Base-by-base conservation (phyloP, 768 basidiomycete species). In the Amanita pseudoporphyria region DNA sequence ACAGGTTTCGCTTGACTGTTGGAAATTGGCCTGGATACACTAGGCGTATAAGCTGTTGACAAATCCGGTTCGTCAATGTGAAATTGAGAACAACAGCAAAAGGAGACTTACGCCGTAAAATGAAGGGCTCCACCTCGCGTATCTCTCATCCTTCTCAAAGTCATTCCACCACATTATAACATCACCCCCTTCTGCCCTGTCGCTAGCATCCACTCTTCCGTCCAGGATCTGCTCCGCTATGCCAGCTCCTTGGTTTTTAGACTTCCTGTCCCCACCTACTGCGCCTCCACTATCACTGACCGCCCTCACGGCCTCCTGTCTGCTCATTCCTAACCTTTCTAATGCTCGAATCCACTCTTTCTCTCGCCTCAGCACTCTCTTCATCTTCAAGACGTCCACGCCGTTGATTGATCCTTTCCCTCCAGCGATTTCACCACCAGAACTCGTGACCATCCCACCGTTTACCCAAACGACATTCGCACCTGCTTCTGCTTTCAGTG, bases 101-200 rank as follows among this genome's bases (percentile, higher is more conserved):
- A 21, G 13, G 16, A 31, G 35, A 64, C 75, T 35, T 56, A 83
- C 83, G 30, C 60, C 57, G 51, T 69, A 69, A 30, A 84, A 58
- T 14, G 77, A 77, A 6, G 77, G 59, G 26, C 62, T 68, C 73
- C 76, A 83, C 18, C 62, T 59, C 5, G 70, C 65, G 52, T 84
- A 84, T 46, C 78, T 71, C 35, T 67, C 70, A 64, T 98, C 96
- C 54, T 79, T 86, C 67, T 89, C 84, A 16, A 98, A 65, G 60
- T 99, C 83, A 63, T 98, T 99, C 84, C 85, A 87, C 79, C 88
- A 98, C 1, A 82, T 60, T 33, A 94, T 74, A 3, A 86, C 72
- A 31, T 67, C 72, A 0, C 84, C 90, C 1, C 77, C 89, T 61
- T 99, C 96, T 3, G 61, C 58, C 14, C 88, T 71, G 64, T 99